These are phyloP conservation scores for Mycena vulgaris DNA, from an alignment of 768 basidiomycete species.

Conservation along the genomic window DNA sequence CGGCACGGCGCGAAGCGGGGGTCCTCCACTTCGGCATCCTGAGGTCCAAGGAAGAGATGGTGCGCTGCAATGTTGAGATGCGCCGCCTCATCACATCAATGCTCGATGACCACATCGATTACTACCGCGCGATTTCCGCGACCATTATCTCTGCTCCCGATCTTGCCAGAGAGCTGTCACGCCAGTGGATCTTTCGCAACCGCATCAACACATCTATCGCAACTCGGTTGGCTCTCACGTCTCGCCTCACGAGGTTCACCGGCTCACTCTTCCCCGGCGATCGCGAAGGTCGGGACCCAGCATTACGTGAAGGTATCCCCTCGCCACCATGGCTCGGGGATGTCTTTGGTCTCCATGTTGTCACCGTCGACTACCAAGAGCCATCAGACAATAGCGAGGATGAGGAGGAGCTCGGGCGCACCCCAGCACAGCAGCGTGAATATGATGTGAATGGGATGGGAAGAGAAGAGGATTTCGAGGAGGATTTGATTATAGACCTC, in stretches of 20 bases:
- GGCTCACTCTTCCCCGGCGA: background rate
- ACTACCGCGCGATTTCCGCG: background rate
- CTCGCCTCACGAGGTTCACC: background rate
- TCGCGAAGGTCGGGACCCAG: background rate
- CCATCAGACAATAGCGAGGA: background rate
- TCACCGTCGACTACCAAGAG: background rate
- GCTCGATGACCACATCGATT: conserved; percentile 40
- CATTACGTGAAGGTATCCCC: background rate
- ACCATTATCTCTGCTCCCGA: background rate
- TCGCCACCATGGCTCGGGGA: background rate
- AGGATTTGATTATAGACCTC: background rate
- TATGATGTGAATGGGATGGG: background rate
- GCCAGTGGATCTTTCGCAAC: background rate
- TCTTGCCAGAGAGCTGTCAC: background rate
- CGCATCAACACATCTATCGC: background rate
- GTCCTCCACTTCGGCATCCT: conserved; percentile 46
- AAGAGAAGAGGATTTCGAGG: conserved; percentile 3
- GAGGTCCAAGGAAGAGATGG: conserved; percentile 50
- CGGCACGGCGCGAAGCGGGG: conserved; percentile 40
- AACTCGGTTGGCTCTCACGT: background rate
- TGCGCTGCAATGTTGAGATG: conserved; percentile 50
- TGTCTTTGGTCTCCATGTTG: background rate
- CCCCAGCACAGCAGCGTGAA: background rate
- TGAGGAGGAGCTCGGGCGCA: background rate
- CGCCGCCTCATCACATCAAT: conserved; percentile 45